Base-by-base conservation (phyloP, 306 rosid genomes). In the Crotalaria pallida region DNA sequence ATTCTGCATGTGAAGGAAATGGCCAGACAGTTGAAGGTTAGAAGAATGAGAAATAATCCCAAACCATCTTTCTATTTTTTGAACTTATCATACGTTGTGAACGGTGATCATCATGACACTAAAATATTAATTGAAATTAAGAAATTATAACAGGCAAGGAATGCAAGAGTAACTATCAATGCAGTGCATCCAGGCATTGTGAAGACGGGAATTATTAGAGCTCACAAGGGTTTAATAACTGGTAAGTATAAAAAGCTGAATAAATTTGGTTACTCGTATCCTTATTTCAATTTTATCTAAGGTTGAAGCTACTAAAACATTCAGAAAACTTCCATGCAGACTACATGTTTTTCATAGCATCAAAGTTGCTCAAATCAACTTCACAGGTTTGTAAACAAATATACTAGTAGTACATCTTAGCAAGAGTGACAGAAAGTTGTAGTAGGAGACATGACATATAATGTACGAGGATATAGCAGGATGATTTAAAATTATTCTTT, bases 151-250 rank as follows among this genome's bases (percentile, higher is more conserved):
- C 74, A 94, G 96, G 91, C 80, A 63, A 87, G 88, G 76, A 91
- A 91, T 80, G 99, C 89, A 59, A 87, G 86, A 64, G 97, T 94
- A 40, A 88, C 95, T 16, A 84, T 94, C 78, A 90, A 88, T 49
- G 97, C 89, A 68, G 81, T 94, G 12, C 99, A 91, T 78, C 99
- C 99, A 3, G 99, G 99, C 15, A 81, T 88, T 15, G 97, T 94
- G 50, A 94, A 86, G 80, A 94, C 97, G 0, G 98, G 87, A 27
- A 94, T 90, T 58, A 84, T 87, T 3, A 83, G 87, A 83, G 97
- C 96, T 56, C 97, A 87, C 33, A 90, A 88, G 77, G 88, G 97
- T 40, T 65, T 94, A 36, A 78, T 91, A 65, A 84, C 96, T 68
- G 93, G 96, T 73, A 73, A 57, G 75, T 7, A 19, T 36, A 47